Conservation (phyloP, 2,329 filamentous ascomycete species). For the Trichoderma guizhouense region DNA sequence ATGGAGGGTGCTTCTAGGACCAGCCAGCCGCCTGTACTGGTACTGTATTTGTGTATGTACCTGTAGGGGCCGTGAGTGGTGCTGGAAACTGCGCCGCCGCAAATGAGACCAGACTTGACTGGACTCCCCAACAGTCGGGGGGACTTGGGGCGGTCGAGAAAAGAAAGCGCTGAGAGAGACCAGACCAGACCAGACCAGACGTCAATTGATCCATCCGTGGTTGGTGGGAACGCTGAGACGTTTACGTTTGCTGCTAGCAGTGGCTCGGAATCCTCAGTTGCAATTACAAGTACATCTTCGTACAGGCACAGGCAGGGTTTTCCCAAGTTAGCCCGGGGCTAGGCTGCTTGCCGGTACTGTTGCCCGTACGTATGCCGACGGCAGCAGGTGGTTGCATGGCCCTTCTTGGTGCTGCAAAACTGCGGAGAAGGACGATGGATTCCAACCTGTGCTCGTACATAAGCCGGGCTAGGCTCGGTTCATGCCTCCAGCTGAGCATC, state of each 20-base stretch:
- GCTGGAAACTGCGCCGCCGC: slow-evolving; percentile 14
- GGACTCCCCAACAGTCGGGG: neutral
- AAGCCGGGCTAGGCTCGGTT: neutral
- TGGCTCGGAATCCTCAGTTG: neutral
- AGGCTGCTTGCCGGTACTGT: neutral
- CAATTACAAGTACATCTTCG: neutral
- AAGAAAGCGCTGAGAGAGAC: neutral
- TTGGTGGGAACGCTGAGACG: slow-evolving; percentile 1
- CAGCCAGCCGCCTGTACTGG: neutral
- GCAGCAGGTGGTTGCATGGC: too few relatives aligned
- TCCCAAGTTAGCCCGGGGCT: neutral
- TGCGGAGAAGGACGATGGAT: neutral
- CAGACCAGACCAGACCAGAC: neutral
- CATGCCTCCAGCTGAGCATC: neutral
- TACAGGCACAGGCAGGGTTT: neutral
- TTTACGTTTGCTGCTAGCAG: neutral
- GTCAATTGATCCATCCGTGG: neutral
- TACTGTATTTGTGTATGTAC: too few relatives aligned
- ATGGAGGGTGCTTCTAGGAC: neutral
- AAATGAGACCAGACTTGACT: neutral
- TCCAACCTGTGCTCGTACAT: neutral
- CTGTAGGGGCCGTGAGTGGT: slow-evolving; percentile 13
- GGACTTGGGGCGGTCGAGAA: neutral
- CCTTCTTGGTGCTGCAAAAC: neutral
- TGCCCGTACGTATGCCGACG: neutral